phyloP scores from a whole-genome alignment of 2,329 filamentous ascomycete genomes.

The Colletotrichum australisinense region DNA sequence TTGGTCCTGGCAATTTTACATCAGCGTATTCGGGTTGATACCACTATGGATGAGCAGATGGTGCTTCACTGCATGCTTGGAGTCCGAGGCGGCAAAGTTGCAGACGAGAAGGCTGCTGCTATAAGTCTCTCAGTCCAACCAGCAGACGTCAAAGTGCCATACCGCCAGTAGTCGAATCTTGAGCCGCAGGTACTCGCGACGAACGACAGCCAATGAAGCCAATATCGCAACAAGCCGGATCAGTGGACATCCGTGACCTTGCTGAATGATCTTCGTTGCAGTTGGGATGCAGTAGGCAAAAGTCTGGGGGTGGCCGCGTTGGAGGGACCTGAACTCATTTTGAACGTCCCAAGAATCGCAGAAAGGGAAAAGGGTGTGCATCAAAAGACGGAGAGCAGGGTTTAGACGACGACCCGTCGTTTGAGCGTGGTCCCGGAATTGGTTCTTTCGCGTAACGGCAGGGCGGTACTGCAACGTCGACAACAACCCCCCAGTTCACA shows the following conservation, averaged over 20 bases:
- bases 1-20: neutral
- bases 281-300: neutral
- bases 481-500: neutral
- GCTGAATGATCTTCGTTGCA: conserved; percentile 2
- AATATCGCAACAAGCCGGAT: conserved; percentile 15
- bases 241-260: neutral
- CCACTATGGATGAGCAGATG: neutral
- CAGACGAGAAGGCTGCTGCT: neutral
- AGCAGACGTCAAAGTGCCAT: neutral
- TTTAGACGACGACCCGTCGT: neutral
- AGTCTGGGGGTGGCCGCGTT: neutral
- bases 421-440: conserved; percentile 11
- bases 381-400: neutral
- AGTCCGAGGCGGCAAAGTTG: neutral
- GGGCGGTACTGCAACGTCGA: neutral
- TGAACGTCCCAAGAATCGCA: neutral
- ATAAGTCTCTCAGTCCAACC: neutral
- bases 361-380: neutral
- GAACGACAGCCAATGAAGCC: conserved; percentile 4
- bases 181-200: neutral
- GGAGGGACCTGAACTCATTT: neutral
- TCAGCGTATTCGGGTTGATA: neutral
- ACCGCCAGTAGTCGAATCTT: neutral
- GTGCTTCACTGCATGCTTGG: neutral
- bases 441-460: conserved; percentile 21